Evolutionary conservation across 163 green algal species (phyloP), one percentile per base, ranked within the genome.

Genomic region (Chloromonas sp.): DNA sequence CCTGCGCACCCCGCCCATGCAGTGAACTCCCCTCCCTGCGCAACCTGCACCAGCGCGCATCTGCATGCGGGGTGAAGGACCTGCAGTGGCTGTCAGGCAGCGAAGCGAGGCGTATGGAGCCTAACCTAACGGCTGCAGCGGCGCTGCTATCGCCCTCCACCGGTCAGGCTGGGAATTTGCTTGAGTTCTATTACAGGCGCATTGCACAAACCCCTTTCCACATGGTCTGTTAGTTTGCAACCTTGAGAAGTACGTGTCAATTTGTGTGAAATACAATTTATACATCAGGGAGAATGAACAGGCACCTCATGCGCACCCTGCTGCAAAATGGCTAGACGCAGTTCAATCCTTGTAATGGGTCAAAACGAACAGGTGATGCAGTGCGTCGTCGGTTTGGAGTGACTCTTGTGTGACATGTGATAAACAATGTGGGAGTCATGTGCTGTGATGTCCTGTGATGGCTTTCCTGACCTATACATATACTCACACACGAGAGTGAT

Each of bases 61-160:
- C 82, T 3, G 5, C 36, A 60, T 62, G 70, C 36, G 88, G 88
- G 3, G 88, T 92, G 79, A 3, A 81, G 2, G 89, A 92, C 82
- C 81, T 92, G 78, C 57, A 86, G 82, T 81, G 78, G 36, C 76
- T 92, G 2, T 85, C 83, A n/a, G 79, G 79, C 0, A 14, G 36
- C 11, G 84, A 92, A 79, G 89, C 87, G 3, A 3, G 8, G 15
- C 78, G 62, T 3, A 36, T 88, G 77, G 89, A 92, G 85, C 89
- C 89, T 1, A 83, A 81, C 58, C 85, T 92, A 58, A 14, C 8
- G 58, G 82, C n/a, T 11, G 77, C 76, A 14, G 85, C 82, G 0
- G 89, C 87, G 36, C 85, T 92, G 77, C 83, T 92, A 77, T 92
- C 89, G 70, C 89, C 89, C 11, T 89, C 84, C 70, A 91, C 89